Conservation (phyloP, 2,329 filamentous ascomycete species). For the Colletotrichum musae region DNA sequence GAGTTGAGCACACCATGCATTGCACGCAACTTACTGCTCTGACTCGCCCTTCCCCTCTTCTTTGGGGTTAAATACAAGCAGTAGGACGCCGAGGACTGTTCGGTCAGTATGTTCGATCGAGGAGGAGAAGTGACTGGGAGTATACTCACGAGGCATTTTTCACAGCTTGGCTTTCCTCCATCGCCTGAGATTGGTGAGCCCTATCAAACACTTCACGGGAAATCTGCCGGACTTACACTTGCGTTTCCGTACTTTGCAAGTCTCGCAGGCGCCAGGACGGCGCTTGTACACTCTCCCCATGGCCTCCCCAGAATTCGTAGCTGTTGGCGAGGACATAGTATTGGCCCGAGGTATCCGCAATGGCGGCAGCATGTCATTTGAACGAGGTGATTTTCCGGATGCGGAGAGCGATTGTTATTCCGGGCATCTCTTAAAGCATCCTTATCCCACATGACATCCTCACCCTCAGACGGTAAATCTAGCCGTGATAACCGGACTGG, state of each 20-base stretch:
- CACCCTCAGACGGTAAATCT: background rate
- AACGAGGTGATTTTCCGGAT: background rate
- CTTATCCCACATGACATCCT: background rate
- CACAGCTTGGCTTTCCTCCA: constrained; percentile 28
- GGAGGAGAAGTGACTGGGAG: background rate
- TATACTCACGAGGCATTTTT: constrained; percentile 16
- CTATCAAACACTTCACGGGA: background rate
- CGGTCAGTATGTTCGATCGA: background rate
- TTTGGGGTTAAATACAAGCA: constrained; percentile 25
- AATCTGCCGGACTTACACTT: constrained; percentile 8
- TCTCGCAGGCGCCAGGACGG: constrained; percentile 28
- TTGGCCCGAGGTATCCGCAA: background rate
- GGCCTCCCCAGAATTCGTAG: background rate
- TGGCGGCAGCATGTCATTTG: background rate
- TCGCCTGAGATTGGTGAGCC: background rate
- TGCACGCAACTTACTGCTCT: constrained; percentile 3
- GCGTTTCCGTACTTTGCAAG: constrained; percentile 20
- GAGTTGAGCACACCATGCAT: background rate
- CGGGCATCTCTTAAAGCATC: background rate
- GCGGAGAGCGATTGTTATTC: background rate
- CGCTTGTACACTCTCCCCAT: constrained; percentile 22
- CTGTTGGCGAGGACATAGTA: constrained; percentile 14
- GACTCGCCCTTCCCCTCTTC: constrained; percentile 21
- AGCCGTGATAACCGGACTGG: constrained; percentile 3
- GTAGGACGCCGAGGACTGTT: constrained; percentile 5